Conservation (phyloP, 2,329 filamentous ascomycete genomes). For the Cylindrodendrum hubeiense region DNA sequence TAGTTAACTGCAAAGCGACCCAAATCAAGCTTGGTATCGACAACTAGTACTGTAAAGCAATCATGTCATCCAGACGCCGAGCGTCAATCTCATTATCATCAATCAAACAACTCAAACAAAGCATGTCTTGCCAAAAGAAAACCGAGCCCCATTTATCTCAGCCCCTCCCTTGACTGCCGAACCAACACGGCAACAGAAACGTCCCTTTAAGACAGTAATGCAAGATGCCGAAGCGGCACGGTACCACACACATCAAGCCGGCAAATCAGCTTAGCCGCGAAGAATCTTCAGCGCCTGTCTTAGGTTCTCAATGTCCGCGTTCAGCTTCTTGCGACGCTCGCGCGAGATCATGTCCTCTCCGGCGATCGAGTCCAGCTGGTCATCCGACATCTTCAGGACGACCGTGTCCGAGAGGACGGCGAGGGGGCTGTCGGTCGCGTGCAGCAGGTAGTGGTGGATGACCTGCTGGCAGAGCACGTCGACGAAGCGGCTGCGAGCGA, state of each 20-base stretch:
- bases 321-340: conserved; percentile 57
- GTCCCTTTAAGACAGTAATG: not conserved
- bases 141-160: not conserved
- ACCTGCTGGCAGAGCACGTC: conserved; percentile 73
- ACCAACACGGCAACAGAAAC: not conserved
- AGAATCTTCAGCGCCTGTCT: conserved; percentile 50
- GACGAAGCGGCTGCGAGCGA: conserved; percentile 71
- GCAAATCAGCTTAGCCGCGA: conserved; percentile 21
- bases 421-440: conserved; percentile 62
- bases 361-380: conserved; percentile 67
- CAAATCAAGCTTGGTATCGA: not conserved
- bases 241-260: not conserved
- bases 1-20: not conserved
- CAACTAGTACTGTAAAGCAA: not conserved
- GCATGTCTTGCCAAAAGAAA: not conserved
- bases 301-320: conserved; percentile 59
- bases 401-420: conserved; percentile 64
- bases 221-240: not conserved
- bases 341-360: conserved; percentile 64
- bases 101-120: too few species aligned
- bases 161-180: not conserved
- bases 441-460: conserved; percentile 65
- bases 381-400: conserved; percentile 59
- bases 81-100: not conserved
- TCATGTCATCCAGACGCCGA: not conserved